phyloP scores from a whole-genome alignment of 495 filamentous ascomycete genomes.

The Aspergillus funiculosus region DNA sequence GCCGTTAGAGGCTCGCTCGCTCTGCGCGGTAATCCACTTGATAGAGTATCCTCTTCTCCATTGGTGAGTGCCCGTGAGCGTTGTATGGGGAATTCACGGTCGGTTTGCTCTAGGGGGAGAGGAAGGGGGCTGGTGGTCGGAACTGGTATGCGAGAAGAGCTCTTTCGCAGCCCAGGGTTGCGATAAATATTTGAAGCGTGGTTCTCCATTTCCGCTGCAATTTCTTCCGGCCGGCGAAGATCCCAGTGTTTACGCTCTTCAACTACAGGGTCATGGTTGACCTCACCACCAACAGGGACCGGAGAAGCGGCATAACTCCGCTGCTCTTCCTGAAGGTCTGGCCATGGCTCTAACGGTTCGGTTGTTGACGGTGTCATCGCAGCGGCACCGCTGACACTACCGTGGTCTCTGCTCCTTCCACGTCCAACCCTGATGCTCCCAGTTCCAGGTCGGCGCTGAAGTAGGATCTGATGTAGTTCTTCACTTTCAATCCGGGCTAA shows the following conservation, averaged over 20 bases:
- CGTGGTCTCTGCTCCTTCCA: slow-evolving; percentile 49
- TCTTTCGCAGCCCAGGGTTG: slow-evolving; percentile 41
- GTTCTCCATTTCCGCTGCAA: slow-evolving; percentile 63
- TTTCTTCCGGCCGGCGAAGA: slow-evolving; percentile 73
- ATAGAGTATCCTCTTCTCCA: slow-evolving; percentile 56
- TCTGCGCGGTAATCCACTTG: slow-evolving; percentile 56
- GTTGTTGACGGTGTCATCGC: slow-evolving; percentile 25
- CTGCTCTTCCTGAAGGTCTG: slow-evolving; percentile 35
- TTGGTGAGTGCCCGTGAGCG: slow-evolving; percentile 53
- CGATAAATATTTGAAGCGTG: slow-evolving; percentile 34
- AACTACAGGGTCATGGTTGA: slow-evolving; percentile 27
- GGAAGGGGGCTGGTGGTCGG: slow-evolving; percentile 70
- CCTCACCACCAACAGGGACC: slow-evolving; percentile 37
- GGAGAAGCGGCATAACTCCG: slow-evolving; percentile 42
- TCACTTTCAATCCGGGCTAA: slow-evolving; percentile 86
- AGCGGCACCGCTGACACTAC: slow-evolving; percentile 25
- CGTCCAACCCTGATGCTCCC: slow-evolving; percentile 51
- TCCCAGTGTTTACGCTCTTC: slow-evolving; percentile 54
- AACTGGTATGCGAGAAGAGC: slow-evolving; percentile 76
- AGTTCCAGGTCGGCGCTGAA: slow-evolving; percentile 53
- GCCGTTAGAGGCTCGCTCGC: slow-evolving; percentile 66
- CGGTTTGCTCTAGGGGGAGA: slow-evolving; percentile 58
- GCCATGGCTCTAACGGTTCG: slow-evolving; percentile 38
- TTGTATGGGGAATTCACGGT: slow-evolving; percentile 61
- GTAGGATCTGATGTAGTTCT: slow-evolving; percentile 76